Base-by-base conservation (phyloP, 164 flowering plant genomes). In the Cinnamomum chago region DNA sequence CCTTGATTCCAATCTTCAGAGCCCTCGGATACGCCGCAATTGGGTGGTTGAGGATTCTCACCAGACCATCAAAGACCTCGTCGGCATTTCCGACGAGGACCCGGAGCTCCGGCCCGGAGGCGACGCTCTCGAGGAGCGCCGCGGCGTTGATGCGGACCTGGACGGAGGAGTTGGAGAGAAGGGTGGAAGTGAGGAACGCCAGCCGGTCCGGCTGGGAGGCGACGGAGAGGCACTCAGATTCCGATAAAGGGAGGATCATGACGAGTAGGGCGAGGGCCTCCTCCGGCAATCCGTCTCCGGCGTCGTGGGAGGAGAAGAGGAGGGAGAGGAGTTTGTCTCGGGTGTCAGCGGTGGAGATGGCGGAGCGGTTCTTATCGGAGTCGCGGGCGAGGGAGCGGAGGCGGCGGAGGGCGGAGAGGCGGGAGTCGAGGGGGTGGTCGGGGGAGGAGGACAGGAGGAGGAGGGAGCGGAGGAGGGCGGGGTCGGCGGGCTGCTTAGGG, bases 401-500 rank as follows among this genome's bases (percentile, higher is more conserved):
- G 2, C 92, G 85, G 4, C 88, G 84, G 13, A 93, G 76, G 3
- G 94, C 88, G 12, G 90, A 62, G 35, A 90, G 77, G 2, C 97
- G 88, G 23, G 82, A 30, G 17, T 73, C 77, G 20, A 20, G 6
- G 2, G 83, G 67, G 24, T 9, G 25, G 2, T 93, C 81, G 0
- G 30, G 69, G 1, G 88, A 78, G 2, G 85, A 51, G 9, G 88
- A 24, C 33, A 89, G 94, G 64, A 24, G 50, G 20, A 92, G 78
- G 22, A 93, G 72, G 1, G 88, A 64, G 17, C 90, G 84, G 58
- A 95, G 86, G 28, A 83, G 15, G 22, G 81, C 62, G 12, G 98
- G 96, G 18, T 93, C 97, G n/a, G 98, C 97, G 0, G 99, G 99
- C 70, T 95, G 99, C 72, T 92, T 92, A 5, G 99, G 98, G 0